Conservation (phyloP, 345 rosid genomes). For the Citrus sinensis region DNA sequence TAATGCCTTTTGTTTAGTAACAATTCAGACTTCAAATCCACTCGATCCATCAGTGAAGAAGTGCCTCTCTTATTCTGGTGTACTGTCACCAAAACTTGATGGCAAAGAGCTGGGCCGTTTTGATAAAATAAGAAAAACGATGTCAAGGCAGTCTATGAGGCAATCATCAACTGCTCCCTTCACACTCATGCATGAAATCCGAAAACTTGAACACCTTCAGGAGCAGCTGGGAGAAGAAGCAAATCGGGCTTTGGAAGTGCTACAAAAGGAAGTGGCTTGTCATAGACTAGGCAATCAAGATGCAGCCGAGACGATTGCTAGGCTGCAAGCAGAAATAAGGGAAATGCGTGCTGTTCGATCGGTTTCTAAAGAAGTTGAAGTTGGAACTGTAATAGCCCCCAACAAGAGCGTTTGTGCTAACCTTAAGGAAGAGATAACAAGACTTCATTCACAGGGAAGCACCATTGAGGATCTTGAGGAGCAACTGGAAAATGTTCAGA, state of each 20-base stretch:
- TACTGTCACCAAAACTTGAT: slow-evolving; percentile 50
- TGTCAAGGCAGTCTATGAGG: slow-evolving; percentile 81
- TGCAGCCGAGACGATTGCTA: slow-evolving; percentile 98
- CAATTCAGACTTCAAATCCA: slow-evolving; percentile 46
- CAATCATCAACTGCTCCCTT: slow-evolving; percentile 96
- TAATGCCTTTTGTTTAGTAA: not conserved
- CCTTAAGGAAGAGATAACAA: slow-evolving; percentile 95
- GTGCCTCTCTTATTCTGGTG: slow-evolving; percentile 83
- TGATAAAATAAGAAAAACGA: slow-evolving; percentile 59
- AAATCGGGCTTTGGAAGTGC: slow-evolving; percentile 86
- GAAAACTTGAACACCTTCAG: slow-evolving; percentile 97
- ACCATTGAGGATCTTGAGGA: slow-evolving; percentile 92
- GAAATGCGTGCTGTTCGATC: slow-evolving; percentile 76
- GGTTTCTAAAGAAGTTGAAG: slow-evolving; percentile 49
- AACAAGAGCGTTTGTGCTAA: slow-evolving; percentile 88
- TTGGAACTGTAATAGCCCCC: slow-evolving; percentile 56
- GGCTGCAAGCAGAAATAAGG: slow-evolving; percentile 93
- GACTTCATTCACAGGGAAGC: slow-evolving; percentile 97
- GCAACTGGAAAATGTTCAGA: slow-evolving; percentile 96
- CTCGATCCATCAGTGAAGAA: slow-evolving; percentile 72
- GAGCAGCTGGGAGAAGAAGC: slow-evolving; percentile 98
- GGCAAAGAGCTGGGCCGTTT: slow-evolving; percentile 42
- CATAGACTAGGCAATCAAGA: slow-evolving; percentile 98
- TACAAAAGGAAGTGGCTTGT: slow-evolving; percentile 96
- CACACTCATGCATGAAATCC: slow-evolving; percentile 96